Conservation (phyloP, 495 filamentous ascomycete species). For the Xylaria palmicola region DNA sequence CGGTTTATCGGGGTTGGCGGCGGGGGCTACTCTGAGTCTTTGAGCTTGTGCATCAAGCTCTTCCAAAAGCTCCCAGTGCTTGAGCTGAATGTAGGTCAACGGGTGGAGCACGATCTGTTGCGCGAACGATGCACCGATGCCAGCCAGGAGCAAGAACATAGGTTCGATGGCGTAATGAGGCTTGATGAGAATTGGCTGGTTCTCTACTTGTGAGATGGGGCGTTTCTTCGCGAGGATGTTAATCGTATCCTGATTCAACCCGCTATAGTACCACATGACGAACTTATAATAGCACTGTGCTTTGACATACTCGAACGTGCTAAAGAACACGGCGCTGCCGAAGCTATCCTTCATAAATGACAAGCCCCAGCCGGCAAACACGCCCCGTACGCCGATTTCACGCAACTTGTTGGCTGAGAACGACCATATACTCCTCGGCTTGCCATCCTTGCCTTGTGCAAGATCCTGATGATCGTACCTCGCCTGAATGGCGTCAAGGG, state of each 20-base stretch:
- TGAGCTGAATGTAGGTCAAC: conserved; percentile 66
- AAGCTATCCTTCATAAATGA: conserved; percentile 79
- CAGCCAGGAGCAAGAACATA: conserved; percentile 73
- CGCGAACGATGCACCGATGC: conserved; percentile 68
- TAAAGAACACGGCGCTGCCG: conserved; percentile 82
- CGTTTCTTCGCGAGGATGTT: conserved; percentile 41
- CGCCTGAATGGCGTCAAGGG: conserved; percentile 84
- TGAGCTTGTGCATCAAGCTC: conserved; percentile 64
- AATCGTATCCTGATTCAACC: conserved; percentile 44
- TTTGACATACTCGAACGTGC: conserved; percentile 83
- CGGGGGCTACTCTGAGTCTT: conserved; percentile 35
- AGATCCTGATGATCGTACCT: conserved; percentile 72
- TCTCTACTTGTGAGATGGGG: conserved; percentile 24
- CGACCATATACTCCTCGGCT: conserved; percentile 77
- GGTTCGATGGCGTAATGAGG: conserved; percentile 88
- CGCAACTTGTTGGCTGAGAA: conserved; percentile 71
- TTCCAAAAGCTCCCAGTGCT: conserved; percentile 78
- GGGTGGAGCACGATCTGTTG: conserved; percentile 83
- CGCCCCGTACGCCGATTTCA: conserved; percentile 75
- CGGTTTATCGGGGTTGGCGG: conserved; percentile 26
- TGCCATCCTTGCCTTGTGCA: conserved; percentile 52
- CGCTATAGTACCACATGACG: conserved; percentile 74
- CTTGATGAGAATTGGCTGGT: conserved; percentile 58
- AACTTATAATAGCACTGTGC: conserved; percentile 81
- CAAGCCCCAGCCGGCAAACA: conserved; percentile 80